Conservation (phyloP, 495 filamentous ascomycete genomes). For the Lasiosphaeria miniovina region DNA sequence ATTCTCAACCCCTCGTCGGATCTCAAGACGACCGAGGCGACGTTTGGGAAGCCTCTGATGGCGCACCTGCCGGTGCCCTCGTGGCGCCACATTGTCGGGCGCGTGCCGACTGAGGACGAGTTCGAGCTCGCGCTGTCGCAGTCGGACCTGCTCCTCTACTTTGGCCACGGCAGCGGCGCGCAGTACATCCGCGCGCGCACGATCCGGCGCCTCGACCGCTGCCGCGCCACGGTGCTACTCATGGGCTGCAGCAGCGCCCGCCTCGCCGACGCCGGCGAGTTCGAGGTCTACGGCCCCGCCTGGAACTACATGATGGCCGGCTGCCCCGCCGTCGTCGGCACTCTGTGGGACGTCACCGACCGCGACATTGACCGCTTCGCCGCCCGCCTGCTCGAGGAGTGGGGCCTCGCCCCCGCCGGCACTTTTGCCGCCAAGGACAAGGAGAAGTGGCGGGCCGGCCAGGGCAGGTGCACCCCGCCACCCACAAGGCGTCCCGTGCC, state of each 20-base stretch:
- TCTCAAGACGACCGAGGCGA: constrained; percentile 68
- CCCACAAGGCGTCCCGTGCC: not conserved
- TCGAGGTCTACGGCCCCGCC: constrained; percentile 85
- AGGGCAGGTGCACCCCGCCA: not conserved
- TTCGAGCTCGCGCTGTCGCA: constrained; percentile 61
- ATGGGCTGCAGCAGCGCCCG: constrained; percentile 88
- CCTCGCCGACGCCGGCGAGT: constrained; percentile 77
- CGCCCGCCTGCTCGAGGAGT: constrained; percentile 68
- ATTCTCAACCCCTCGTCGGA: constrained; percentile 87
- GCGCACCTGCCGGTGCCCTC: constrained; percentile 29
- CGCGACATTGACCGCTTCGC: constrained; percentile 93
- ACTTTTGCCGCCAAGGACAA: constrained; percentile 29
- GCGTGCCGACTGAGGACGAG: constrained; percentile 71
- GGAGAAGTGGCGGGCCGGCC: not conserved
- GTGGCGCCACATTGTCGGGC: constrained; percentile 66
- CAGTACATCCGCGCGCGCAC: constrained; percentile 84
- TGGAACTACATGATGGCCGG: constrained; percentile 88
- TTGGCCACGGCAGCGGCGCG: constrained; percentile 92
- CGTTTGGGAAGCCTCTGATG: constrained; percentile 62
- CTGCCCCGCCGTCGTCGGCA: constrained; percentile 77
- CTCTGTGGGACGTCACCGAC: constrained; percentile 97
- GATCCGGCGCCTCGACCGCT: constrained; percentile 70
- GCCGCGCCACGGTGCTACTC: constrained; percentile 67
- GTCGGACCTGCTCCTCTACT: constrained; percentile 78
- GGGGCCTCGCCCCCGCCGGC: constrained; percentile 65